Base-by-base conservation (phyloP, 2,329 filamentous ascomycete genomes). In the Penicillium olsonii region DNA sequence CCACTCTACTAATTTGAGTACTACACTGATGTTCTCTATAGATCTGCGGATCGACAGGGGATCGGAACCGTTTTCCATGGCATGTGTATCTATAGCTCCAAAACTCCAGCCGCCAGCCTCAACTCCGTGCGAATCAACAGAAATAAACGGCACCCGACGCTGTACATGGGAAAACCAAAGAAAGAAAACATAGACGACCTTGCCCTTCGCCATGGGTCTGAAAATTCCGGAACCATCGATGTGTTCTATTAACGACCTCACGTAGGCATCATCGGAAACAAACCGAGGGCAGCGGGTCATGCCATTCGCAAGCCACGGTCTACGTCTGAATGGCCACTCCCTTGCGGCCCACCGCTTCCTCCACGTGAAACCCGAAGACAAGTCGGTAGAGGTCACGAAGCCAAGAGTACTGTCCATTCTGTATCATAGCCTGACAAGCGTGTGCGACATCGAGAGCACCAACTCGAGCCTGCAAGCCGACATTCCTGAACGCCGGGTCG, bases 281-380 rank as follows among this genome's bases (percentile, higher is more conserved):
- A 35, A 11, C 17, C 8, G n/a, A 22, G 22, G 22, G 29, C n/a
- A 14, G n/a, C 29, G 6, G 2, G 29, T n/a, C 14, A 31, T n/a
- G 29, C 7, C 29, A 31, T 15, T 18, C 37, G 4, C 5, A 2
- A 9, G 19, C 20, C 14, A n/a, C 8, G 18, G n/a, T n/a, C 48
- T 60, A 72, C 24, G 64, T 64, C 54, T 72, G 68, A 53, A 72
- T 66, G n/a, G 57, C 60, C 11, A 85, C 76, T 48, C 79, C 82
- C 62, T 88, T 87, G 56, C 86, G 78, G 45, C 78, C 75, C 39
- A 87, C 84, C 1, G 84, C 86, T 61, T 96, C 91, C 47, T 96
- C 90, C 14, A 90, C 73, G 40, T 87, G 83, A 64, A 92, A 92
- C 3, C 90, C 88, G 68, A 95, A 95, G 2, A 96, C 90, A 34